A percentile compares a stretch with the other conserved stretches of the same genome.
These are phyloP conservation scores for Apiospora aurea DNA, from an alignment of 2,329 filamentous ascomycete genomes.

Conservation along the genomic window DNA sequence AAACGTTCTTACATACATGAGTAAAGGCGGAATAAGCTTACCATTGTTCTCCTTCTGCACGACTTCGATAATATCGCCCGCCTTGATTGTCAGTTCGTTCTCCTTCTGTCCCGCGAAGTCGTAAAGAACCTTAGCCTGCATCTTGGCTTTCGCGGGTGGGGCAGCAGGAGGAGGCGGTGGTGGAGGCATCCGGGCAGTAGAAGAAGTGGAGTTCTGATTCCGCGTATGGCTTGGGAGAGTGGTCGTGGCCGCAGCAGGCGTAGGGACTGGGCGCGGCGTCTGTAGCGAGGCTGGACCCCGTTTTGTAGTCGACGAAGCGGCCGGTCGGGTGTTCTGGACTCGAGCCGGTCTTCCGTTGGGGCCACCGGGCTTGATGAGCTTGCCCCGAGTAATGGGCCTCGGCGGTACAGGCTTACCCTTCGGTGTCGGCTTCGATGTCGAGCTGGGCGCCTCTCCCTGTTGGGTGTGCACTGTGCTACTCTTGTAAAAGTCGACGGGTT, in stretches of 20 bases:
- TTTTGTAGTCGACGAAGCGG: slow-evolving; percentile 36
- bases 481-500: slow-evolving; percentile 87
- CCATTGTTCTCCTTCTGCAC: slow-evolving; percentile 96
- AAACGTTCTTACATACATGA: background rate
- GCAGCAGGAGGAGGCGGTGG: slow-evolving; percentile 72
- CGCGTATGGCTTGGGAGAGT: slow-evolving; percentile 59
- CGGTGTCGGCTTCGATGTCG: slow-evolving; percentile 83
- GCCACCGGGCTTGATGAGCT: slow-evolving; percentile 90
- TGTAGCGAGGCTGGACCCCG: slow-evolving; percentile 37
- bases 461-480: slow-evolving; percentile 89
- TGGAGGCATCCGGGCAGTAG: slow-evolving; percentile 63
- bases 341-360: slow-evolving; percentile 82
- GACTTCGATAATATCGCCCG: slow-evolving; percentile 85
- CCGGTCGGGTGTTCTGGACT: slow-evolving; percentile 58
- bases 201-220: slow-evolving; percentile 60
- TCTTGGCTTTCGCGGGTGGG: slow-evolving; percentile 69
- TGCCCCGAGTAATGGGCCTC: slow-evolving; percentile 91
- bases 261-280: slow-evolving; percentile 38
- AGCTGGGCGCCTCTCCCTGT: slow-evolving; percentile 82
- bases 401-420: slow-evolving; percentile 85
- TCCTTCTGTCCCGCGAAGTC: slow-evolving; percentile 86
- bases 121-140: slow-evolving; percentile 89
- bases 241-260: slow-evolving; percentile 35
- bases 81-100: slow-evolving; percentile 83
- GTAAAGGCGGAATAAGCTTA: slow-evolving; percentile 53